Percentiles rank a stretch among this genome's conserved stretches.
phyloP scores from a whole-genome alignment of 805 yeast species.

The Scheffersomyces amazonensis region DNA sequence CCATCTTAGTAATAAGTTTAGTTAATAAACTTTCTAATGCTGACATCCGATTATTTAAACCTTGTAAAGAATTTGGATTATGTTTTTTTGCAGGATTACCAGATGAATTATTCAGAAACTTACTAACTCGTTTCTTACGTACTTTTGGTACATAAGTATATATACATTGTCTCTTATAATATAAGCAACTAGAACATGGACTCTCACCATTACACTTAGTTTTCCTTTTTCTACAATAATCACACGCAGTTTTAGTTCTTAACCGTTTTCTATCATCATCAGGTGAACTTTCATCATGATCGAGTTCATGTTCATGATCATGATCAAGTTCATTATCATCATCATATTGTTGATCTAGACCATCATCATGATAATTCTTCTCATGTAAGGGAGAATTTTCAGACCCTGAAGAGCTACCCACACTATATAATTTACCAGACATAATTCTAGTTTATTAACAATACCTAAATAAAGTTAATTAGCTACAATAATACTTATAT shows the following conservation, averaged over 20 bases:
- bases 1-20: slow-evolving; percentile 12
- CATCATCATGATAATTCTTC: not conserved
- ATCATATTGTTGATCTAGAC: not conserved
- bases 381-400: not conserved
- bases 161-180: slow-evolving; percentile 28
- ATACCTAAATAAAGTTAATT: no score
- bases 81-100: not conserved
- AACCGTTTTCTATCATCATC: slow-evolving; percentile 5
- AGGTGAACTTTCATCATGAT: not conserved
- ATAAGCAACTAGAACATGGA: slow-evolving; percentile 42
- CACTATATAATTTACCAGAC: not conserved
- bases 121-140: slow-evolving; percentile 11
- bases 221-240: slow-evolving; percentile 46
- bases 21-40: slow-evolving; percentile 14
- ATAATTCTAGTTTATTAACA: no score
- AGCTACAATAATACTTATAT: no score
- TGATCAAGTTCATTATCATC: not conserved
- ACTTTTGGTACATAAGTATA: slow-evolving; percentile 13
- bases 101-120: slow-evolving; percentile 6
- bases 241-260: slow-evolving; percentile 38
- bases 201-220: slow-evolving; percentile 49
- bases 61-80: slow-evolving; percentile 2
- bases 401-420: not conserved
- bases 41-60: slow-evolving; percentile 11
- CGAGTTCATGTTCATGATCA: not conserved